Percentiles rank a stretch among this genome's conserved stretches.
Conservation (phyloP, 371 early-diverging fungal species). For the Nosema muscidifuracis region DNA sequence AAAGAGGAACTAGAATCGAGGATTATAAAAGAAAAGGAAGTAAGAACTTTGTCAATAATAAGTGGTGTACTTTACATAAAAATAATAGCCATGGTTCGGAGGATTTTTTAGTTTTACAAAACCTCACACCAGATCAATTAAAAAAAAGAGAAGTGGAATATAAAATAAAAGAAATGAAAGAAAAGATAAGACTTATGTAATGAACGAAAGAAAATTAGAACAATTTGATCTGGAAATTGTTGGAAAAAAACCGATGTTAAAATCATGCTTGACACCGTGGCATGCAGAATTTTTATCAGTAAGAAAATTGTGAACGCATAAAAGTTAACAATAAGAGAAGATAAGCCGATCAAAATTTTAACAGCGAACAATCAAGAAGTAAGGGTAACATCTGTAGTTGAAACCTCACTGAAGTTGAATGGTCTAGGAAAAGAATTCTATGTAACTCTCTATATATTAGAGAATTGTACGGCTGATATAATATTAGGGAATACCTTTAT, state of each 20-base stretch:
- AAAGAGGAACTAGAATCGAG: neutral
- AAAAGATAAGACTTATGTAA: conserved; percentile 1
- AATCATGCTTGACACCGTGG: conserved; percentile 1
- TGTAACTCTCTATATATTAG: neutral
- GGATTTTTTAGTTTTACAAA: neutral
- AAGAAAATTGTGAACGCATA: neutral
- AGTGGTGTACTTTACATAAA: neutral
- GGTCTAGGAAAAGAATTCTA: neutral
- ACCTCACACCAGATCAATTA: neutral
- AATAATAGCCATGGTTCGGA: neutral
- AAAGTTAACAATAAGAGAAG: neutral
- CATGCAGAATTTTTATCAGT: neutral
- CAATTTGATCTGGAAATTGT: neutral
- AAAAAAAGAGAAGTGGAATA: neutral
- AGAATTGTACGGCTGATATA: neutral
- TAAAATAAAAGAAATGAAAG: neutral
- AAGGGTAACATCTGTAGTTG: neutral
- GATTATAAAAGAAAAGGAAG: neutral
- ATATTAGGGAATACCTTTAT: conserved; percentile 5
- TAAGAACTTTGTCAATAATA: neutral
- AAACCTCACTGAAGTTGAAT: neutral
- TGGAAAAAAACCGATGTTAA: neutral
- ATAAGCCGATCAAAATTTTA: neutral
- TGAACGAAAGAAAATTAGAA: neutral
- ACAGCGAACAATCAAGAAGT: neutral